Evolutionary conservation across 169 alveolate species (phyloP), one percentile per base, ranked within the genome.

Genomic region (Plasmodium inui): DNA sequence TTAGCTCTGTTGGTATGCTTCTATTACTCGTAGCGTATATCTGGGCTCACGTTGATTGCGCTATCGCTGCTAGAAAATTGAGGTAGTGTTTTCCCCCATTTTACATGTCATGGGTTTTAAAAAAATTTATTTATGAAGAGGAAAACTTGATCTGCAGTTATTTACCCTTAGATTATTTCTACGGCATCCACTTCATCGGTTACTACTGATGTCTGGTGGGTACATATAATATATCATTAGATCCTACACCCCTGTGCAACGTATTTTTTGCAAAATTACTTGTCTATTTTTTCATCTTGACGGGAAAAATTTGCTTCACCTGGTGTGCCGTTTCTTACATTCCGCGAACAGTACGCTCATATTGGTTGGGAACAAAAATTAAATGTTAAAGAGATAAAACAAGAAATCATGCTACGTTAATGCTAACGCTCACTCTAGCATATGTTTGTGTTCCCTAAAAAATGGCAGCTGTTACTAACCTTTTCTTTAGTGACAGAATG

Each of bases 351-450:
- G 76, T 61, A 12, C 37, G 28, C 76, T 61, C 19, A 22, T 46
- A 32, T 44, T n/a, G 22, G 12, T 44, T 79, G 37, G 26, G 61
- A 12, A 39, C 22, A 32, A 79, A 8, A 22, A 17, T 19, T 79
- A 79, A 78, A 79, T 28, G 28, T 41, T 37, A 34, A 39, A 78
- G 28, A 78, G 41, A 78, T 41, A 78, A 78, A 78, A 78, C 44
- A 78, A 28, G n/a, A 61, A 61, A 19, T 22, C 28, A 61, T 22
- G 34, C 28, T 22, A 17, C 37, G 34, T 22, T 9, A 61, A 61
- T 22, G 37, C 28, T 61, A 19, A 1, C 76, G 34, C 19, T 57
- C 12, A 57, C 10, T 9, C 73, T 19, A 61, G 34, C 12, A 61
- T 26, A 61, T 19, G 19, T 61, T 61, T n/a, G 34, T 19, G 76